Evolutionary conservation across 805 yeast species (phyloP), one percentile per base, ranked within the genome.

Genomic region (Lachancea sp.): DNA sequence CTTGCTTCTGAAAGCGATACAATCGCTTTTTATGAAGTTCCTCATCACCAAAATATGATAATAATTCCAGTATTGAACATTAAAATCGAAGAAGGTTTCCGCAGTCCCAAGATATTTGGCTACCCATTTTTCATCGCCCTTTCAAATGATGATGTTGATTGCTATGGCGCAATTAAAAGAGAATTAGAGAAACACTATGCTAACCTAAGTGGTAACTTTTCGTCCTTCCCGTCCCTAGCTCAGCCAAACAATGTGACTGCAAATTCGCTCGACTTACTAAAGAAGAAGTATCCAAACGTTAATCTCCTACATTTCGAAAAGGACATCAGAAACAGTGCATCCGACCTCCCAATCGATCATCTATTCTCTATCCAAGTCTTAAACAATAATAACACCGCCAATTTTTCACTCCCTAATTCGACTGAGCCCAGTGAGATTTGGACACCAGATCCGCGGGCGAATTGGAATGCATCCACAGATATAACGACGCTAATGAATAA

Each of bases 51-150:
- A 62, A 75, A 71, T 29, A 76, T 76, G 48, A 48, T 75, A 5
- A 64, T 81, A 17, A 68, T 82, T 7, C 90, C 92, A 0, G 79
- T 83, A 0, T 60, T 78, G 41, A 79, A 70, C 46, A 64, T 74
- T 0, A 53, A 56, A 44, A 59, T 30, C 53, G 70, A 49, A 55
- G 68, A 50, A 61, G 69, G 58, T 41, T 65, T 41, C 64, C 65
- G 39, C 49, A 55, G 64, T 9, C 67, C 71, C 1, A 69, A 69
- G 31, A 61, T 78, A 1, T 83, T 87, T 62, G 94, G 88, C 2
- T 58, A 80, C 1, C 97, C 97, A 2, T 77, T 86, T 50, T 79
- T 88, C 49, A 67, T 88, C 21, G 70, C 78, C 0, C 52, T 87
- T 9, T 38, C 70, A 2, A 65, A 67, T 25, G 68, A 67, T 1